Evolutionary conservation across 495 filamentous ascomycete species (phyloP), one percentile per base, ranked within the genome.

Genomic region (Pseudoneurospora amorphoporcata): DNA sequence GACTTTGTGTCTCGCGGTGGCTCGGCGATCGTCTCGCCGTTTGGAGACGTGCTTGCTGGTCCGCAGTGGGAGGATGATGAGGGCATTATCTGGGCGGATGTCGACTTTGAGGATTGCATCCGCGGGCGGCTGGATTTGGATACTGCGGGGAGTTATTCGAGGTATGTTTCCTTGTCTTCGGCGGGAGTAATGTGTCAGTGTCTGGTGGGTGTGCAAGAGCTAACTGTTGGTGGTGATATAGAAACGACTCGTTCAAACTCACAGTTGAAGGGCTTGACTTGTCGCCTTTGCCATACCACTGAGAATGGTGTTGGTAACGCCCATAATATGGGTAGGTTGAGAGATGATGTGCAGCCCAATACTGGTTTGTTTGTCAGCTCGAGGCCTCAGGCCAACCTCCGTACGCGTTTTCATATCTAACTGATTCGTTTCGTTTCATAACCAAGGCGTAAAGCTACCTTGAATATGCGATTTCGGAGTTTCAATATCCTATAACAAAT

Each of bases 21-120:
- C 0, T 95, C 92, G 0, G 91, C 89, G 74, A 94, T 98, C 73
- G 83, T 97, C 65, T 90, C 87, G 8, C 95, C 95, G 0, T 83
- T 92, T 39, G 95, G 95, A 0, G 87, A 94, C 4, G 87, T 94
- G 4, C 79, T 97, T 0, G 88, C 87, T 0, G 94, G 92, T 0
- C 95, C 95, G 1, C 81, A 96, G 69, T 97, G 93, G 93, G 92
- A 95, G 71, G 88, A 90, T 41, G 89, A 94, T 8, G 77, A 83
- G 29, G 83, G 83, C 0, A 73, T 87, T 10, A 76, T 88, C 65
- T 83, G 77, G 65, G 82, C 82, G 0, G 84, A 86, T 35, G 82
- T 87, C 4, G 86, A 85, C 68, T 83, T 87, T 42, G 79, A 87
- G 0, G 87, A 88, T 70, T 86, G 84, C 70, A 77, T 89, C 41